These are phyloP conservation scores for Fagopyrum homotropicum DNA, from an alignment of 148 eudicot genomes.

Conservation along the genomic window DNA sequence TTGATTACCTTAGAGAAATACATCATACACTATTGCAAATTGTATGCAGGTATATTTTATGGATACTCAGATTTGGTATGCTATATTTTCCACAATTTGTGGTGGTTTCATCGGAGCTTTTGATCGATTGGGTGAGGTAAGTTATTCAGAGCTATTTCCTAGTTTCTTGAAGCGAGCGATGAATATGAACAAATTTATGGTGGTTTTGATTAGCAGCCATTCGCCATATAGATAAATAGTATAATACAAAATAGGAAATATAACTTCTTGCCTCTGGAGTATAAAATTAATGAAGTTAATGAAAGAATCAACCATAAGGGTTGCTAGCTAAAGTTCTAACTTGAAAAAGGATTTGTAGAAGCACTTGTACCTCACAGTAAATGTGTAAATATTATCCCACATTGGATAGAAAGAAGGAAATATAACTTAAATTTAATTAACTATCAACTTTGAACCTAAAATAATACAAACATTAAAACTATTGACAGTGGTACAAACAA, in stretches of 20 bases:
- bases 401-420: too few relatives aligned
- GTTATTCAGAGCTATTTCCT: neutral
- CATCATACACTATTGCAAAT: slow-evolving; percentile 17
- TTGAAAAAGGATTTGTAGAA: neutral
- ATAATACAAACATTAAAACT: too few relatives aligned
- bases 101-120: slow-evolving; percentile 92
- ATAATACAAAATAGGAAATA: slow-evolving; percentile 2
- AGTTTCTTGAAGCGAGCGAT: neutral
- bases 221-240: neutral
- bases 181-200: too few relatives aligned
- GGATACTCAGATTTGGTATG: slow-evolving; percentile 94
- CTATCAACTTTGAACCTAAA: too few relatives aligned
- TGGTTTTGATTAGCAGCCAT: neutral
- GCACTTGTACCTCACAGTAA: neutral
- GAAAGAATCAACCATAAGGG: neutral
- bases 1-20: neutral
- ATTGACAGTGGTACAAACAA: too few relatives aligned
- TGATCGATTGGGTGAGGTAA: slow-evolving; percentile 95
- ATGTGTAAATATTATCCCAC: neutral
- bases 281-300: neutral
- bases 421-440: too few relatives aligned
- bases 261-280: neutral
- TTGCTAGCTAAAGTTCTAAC: neutral
- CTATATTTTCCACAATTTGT: slow-evolving; percentile 73
- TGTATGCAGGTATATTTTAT: slow-evolving; percentile 82